A percentile compares a stretch with the other conserved stretches of the same genome.
These are phyloP conservation scores for Trifolium fragiferum DNA, from an alignment of 306 rosid species.

Conservation along the genomic window DNA sequence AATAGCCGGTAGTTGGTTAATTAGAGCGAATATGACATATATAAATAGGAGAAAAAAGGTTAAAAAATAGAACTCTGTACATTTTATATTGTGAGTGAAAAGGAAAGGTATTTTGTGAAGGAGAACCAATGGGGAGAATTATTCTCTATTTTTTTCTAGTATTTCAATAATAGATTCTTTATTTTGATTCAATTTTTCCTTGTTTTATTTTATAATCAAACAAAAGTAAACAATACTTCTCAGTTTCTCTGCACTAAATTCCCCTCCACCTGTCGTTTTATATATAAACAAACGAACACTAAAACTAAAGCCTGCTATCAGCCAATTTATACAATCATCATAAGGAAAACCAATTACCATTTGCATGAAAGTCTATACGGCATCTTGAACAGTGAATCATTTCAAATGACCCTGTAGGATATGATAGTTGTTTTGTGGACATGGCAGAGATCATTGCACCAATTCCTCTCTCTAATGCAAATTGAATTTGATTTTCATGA, in stretches of 20 bases:
- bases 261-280: not conserved
- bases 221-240: not conserved
- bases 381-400: conserved; percentile 97
- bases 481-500: conserved; percentile 96
- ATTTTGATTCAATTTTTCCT: conserved; percentile 8
- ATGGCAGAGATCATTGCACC: conserved; percentile 88
- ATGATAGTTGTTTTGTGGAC: conserved; percentile 88
- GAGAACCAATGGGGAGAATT: too few relatives aligned
- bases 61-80: too few relatives aligned
- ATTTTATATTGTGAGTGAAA: too few relatives aligned
- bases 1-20: too few relatives aligned
- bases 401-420: conserved; percentile 84
- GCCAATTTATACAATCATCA: conserved; percentile 19
- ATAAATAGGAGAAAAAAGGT: too few relatives aligned
- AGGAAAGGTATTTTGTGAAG: too few relatives aligned
- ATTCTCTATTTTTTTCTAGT: too few relatives aligned
- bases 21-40: too few relatives aligned
- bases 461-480: conserved; percentile 92
- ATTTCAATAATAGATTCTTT: too few relatives aligned
- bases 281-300: not conserved
- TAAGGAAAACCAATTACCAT: conserved; percentile 58
- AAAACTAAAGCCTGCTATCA: conserved; percentile 19
- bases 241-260: not conserved
- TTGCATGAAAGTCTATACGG: conserved; percentile 86
- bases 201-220: not conserved